These are phyloP conservation scores for Austroboletus festivus DNA, from an alignment of 768 basidiomycete genomes.

Conservation along the genomic window DNA sequence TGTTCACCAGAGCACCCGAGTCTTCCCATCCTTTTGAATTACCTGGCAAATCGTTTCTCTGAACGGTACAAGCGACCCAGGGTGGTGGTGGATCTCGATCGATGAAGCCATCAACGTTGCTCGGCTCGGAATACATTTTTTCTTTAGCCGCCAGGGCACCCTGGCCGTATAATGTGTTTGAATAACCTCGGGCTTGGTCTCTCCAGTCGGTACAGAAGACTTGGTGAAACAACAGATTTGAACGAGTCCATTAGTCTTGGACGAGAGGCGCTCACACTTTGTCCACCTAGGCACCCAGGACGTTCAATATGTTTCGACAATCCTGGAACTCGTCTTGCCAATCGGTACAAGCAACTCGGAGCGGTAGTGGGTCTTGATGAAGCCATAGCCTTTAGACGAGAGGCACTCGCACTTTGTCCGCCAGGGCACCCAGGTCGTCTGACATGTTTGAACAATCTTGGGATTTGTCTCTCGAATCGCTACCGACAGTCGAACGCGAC, in stretches of 20 bases:
- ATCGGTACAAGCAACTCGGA: background rate
- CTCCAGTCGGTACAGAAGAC: too few species aligned
- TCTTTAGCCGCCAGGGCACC: too few species aligned
- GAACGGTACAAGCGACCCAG: too few species aligned
- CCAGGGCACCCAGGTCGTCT: background rate
- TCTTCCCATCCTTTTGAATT: too few species aligned
- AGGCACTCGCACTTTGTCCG: background rate
- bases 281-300: background rate
- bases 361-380: background rate
- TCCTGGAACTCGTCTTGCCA: background rate
- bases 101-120: too few species aligned
- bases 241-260: background rate
- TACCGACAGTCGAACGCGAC: background rate
- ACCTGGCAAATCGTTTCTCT: too few species aligned
- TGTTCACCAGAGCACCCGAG: too few species aligned
- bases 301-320: background rate
- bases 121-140: too few species aligned
- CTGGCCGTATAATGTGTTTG: too few species aligned
- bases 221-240: too few species aligned
- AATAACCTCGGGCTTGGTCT: too few species aligned
- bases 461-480: background rate
- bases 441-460: background rate
- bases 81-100: too few species aligned
- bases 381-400: background rate
- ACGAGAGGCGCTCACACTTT: background rate